A percentile compares a stretch with the other conserved stretches of the same genome.
Conservation (phyloP, 768 basidiomycete species). For the Daedalea quercina region DNA sequence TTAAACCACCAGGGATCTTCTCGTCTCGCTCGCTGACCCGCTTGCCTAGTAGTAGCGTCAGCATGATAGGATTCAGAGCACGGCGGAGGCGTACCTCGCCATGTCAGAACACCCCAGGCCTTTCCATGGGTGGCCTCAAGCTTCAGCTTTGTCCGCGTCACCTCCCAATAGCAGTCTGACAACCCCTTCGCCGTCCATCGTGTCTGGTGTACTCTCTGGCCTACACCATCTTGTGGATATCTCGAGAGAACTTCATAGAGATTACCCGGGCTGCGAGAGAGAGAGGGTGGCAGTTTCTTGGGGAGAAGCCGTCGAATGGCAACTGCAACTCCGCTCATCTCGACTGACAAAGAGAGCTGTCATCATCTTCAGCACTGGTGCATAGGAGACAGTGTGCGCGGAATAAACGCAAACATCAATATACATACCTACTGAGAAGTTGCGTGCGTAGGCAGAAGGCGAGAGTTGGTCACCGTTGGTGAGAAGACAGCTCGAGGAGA, state of each 20-base stretch:
- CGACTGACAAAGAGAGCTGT: not conserved
- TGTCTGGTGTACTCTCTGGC: conserved; percentile 61
- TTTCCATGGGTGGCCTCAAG: conserved; percentile 70
- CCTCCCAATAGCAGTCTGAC: conserved; percentile 61
- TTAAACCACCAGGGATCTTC: conserved; percentile 63
- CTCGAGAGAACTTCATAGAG: conserved; percentile 70
- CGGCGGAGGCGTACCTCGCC: conserved; percentile 53
- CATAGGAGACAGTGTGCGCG: too few relatives aligned
- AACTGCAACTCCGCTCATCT: conserved; percentile 10
- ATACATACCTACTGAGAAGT: too few relatives aligned
- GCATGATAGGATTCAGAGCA: not conserved
- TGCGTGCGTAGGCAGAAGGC: too few relatives aligned
- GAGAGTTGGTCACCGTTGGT: too few relatives aligned
- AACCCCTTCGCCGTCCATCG: conserved; percentile 72
- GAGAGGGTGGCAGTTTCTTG: conserved; percentile 48
- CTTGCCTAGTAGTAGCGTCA: conserved; percentile 38
- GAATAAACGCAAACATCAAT: too few relatives aligned
- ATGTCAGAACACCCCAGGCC: conserved; percentile 75
- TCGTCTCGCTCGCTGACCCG: conserved; percentile 53
- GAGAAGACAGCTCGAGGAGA: too few relatives aligned
- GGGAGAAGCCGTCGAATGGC: conserved; percentile 55
- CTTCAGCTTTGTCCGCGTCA: conserved; percentile 69
- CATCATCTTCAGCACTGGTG: too few relatives aligned
- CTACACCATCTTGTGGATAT: conserved; percentile 59
- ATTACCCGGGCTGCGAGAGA: conserved; percentile 50